phyloP scores from a whole-genome alignment of 2,329 filamentous ascomycete species.

The Phialemoniopsis sp. region DNA sequence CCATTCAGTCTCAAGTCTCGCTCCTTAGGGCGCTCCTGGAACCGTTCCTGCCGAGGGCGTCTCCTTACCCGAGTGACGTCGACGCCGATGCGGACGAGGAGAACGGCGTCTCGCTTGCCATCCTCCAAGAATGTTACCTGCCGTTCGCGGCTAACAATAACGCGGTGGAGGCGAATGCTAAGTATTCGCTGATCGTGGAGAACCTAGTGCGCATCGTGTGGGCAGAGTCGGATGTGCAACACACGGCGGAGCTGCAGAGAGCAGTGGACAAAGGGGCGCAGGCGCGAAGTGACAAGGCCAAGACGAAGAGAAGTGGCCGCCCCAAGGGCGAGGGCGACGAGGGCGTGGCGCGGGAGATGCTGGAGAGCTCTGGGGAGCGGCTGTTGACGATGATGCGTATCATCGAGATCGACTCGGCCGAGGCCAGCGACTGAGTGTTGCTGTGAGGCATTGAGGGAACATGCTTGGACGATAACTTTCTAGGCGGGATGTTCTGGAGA shows the following conservation, averaged over 20 bases:
- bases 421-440: too few relatives aligned
- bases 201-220: constrained; percentile 53
- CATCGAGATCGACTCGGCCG: constrained; percentile 16
- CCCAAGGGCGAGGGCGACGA: constrained; percentile 27
- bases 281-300: constrained; percentile 43
- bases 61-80: constrained; percentile 34
- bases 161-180: constrained; percentile 64
- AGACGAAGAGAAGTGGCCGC: constrained; percentile 28
- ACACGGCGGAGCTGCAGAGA: constrained; percentile 27
- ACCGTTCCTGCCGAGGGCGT: constrained; percentile 35
- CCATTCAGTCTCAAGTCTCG: constrained; percentile 22
- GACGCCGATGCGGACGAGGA: constrained; percentile 29
- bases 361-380: constrained; percentile 39
- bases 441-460: too few relatives aligned
- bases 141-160: constrained; percentile 60
- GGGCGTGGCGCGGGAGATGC: constrained; percentile 31
- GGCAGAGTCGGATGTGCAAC: constrained; percentile 23
- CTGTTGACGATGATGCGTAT: constrained; percentile 33
- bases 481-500: too few relatives aligned
- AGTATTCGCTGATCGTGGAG: constrained; percentile 67
- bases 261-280: constrained; percentile 42
- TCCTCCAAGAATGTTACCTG: constrained; percentile 58
- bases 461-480: too few relatives aligned
- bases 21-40: constrained; percentile 40
- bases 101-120: constrained; percentile 34